Conservation (phyloP, 2,329 filamentous ascomycete genomes). For the Xylariaceae sp. region DNA sequence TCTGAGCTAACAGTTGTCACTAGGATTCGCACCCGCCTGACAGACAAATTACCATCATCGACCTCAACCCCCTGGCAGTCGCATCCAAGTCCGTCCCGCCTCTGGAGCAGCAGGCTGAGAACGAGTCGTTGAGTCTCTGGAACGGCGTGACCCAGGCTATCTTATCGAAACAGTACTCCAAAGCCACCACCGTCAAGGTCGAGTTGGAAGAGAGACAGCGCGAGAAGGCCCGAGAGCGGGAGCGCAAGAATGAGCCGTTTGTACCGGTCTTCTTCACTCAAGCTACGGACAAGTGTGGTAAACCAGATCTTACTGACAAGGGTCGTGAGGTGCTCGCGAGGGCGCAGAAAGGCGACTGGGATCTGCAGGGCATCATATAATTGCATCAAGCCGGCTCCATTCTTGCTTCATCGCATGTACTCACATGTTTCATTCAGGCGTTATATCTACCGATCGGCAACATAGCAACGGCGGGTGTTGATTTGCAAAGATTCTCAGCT, state of each 20-base stretch:
- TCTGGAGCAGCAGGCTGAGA: slow-evolving; percentile 69
- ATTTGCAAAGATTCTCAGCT: slow-evolving; percentile 12
- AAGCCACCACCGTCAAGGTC: slow-evolving; percentile 81
- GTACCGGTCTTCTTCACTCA: slow-evolving; percentile 82
- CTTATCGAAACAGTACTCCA: slow-evolving; percentile 70
- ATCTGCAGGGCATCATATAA: slow-evolving; percentile 41
- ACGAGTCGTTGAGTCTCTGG: slow-evolving; percentile 90
- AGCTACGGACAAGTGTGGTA: slow-evolving; percentile 49
- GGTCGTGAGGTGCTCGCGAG: slow-evolving; percentile 46
- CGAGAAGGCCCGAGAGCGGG: slow-evolving; percentile 74
- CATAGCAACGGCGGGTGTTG: slow-evolving; percentile 6
- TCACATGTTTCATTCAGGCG: slow-evolving; percentile 2
- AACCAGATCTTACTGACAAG: slow-evolving; percentile 51
- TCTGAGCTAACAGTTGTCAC: slow-evolving; percentile 8
- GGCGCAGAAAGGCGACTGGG: slow-evolving; percentile 51
- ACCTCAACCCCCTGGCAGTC: slow-evolving; percentile 77
- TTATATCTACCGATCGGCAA: slow-evolving; percentile 1
- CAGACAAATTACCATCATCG: slow-evolving; percentile 71
- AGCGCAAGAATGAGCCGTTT: slow-evolving; percentile 65
- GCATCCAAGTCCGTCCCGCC: slow-evolving; percentile 76
- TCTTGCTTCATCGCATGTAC: not conserved
- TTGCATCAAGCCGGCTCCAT: not conserved
- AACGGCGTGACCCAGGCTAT: slow-evolving; percentile 82
- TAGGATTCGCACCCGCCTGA: slow-evolving; percentile 47
- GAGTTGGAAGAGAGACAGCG: slow-evolving; percentile 89